Evolutionary conservation across 208 protist species (phyloP).

Genomic region (Crithidia fasciculata): DNA sequence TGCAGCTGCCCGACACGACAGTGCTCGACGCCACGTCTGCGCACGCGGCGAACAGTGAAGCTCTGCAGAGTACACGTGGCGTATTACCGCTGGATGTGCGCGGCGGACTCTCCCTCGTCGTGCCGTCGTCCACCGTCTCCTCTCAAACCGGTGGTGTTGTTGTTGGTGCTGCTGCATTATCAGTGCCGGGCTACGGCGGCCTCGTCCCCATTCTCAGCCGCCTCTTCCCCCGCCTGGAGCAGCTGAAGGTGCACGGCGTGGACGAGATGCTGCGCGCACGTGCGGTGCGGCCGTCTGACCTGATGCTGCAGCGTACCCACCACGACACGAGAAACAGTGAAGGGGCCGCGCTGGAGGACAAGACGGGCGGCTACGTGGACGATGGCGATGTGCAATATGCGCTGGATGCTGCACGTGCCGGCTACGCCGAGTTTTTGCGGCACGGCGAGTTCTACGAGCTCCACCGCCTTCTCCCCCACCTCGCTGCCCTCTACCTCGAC

Average conservation of each 20-base stretch:
- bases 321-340: neutral
- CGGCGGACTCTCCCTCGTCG: too few species aligned
- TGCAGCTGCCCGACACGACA: slow-evolving; percentile 13
- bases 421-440: neutral
- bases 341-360: neutral
- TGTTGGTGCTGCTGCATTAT: neutral
- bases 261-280: neutral
- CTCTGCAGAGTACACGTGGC: too few species aligned
- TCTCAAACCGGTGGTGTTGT: too few species aligned
- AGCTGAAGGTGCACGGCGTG: slow-evolving; percentile 6
- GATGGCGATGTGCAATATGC: neutral
- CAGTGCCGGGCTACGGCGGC: slow-evolving; percentile 5
- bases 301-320: neutral
- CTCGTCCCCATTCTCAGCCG: slow-evolving; percentile 1
- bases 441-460: slow-evolving; percentile 14
- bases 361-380: neutral
- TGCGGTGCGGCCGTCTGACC: too few species aligned
- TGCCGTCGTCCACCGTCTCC: too few species aligned
- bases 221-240: slow-evolving; percentile 2
- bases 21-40: slow-evolving; percentile 1
- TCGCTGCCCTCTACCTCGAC: slow-evolving; percentile 5
- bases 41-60: neutral
- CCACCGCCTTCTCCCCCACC: neutral
- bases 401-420: neutral
- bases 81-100: too few species aligned